phyloP scores from a whole-genome alignment of 495 filamentous ascomycete species.

The Rusavskia elegans region DNA sequence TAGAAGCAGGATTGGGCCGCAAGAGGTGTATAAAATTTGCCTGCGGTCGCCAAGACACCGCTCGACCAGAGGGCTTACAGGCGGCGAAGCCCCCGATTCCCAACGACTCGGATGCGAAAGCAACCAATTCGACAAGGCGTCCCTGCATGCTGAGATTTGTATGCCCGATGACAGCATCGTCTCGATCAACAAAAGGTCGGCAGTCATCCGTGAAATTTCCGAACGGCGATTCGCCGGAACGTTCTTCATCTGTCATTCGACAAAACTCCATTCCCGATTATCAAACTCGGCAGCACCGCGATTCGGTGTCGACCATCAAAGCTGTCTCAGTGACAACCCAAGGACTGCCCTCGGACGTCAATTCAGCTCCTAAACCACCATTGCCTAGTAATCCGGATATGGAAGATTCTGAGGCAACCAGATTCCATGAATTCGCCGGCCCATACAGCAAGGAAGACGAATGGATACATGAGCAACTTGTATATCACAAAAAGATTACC shows the following conservation, averaged over 20 bases:
- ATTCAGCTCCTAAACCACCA: constrained; percentile 1
- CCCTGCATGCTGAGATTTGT: constrained; percentile 42
- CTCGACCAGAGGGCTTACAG: not conserved
- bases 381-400: constrained; percentile 24
- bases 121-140: constrained; percentile 28
- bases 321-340: too few species aligned
- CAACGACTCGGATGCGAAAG: constrained; percentile 4
- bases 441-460: constrained; percentile 67
- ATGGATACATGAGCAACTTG: constrained; percentile 58
- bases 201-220: not conserved
- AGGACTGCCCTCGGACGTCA: not conserved
- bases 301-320: constrained; percentile 9
- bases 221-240: constrained; percentile 14
- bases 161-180: constrained; percentile 34
- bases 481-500: constrained; percentile 52
- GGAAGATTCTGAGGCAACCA: constrained; percentile 47
- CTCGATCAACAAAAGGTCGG: not conserved
- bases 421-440: constrained; percentile 89
- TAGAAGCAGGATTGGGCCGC: constrained; percentile 44
- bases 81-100: not conserved
- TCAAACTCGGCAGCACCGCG: constrained; percentile 25
- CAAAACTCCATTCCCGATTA: not conserved
- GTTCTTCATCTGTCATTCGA: constrained; percentile 17
- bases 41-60: constrained; percentile 37
- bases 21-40: constrained; percentile 91